Percentiles rank a stretch among this genome's conserved stretches.
phyloP scores from a whole-genome alignment of 768 basidiomycete genomes.

The Trichaptum fuscoviolaceum region DNA sequence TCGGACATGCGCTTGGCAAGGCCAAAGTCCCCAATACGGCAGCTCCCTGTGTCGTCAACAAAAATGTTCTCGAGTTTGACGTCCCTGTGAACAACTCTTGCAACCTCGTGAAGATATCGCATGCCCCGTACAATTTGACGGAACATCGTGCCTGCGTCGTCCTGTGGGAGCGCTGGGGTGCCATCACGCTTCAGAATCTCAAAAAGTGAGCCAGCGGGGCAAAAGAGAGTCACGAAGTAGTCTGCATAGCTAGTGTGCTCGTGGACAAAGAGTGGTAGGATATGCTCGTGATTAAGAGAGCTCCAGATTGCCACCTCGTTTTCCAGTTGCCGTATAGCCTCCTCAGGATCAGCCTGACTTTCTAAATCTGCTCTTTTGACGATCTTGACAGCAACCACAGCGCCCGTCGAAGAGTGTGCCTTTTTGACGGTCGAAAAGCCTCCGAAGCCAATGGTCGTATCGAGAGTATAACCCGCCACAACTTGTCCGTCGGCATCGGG shows the following conservation, averaged over 20 bases:
- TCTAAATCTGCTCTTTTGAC: conserved; percentile 54
- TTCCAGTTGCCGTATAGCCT: conserved; percentile 51
- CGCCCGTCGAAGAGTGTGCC: conserved; percentile 55
- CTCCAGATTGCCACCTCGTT: conserved; percentile 73
- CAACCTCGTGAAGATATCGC: conserved; percentile 76
- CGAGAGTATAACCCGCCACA: conserved; percentile 71
- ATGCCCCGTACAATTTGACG: conserved; percentile 80
- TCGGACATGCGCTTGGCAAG: conserved; percentile 65
- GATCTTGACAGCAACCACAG: conserved; percentile 79
- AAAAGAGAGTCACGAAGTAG: conserved; percentile 79
- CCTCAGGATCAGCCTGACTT: conserved; percentile 43
- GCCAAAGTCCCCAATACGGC: conserved; percentile 83
- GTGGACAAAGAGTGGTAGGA: conserved; percentile 74
- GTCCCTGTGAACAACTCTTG: conserved; percentile 83
- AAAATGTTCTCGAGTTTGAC: conserved; percentile 97
- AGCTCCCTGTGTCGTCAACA: conserved; percentile 83
- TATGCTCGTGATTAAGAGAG: conserved; percentile 75
- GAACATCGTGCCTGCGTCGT: conserved; percentile 82
- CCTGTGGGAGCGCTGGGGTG: conserved; percentile 60
- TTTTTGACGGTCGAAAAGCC: conserved; percentile 77
- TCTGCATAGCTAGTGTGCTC: conserved; percentile 57
- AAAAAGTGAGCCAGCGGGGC: conserved; percentile 80
- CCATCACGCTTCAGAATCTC: conserved; percentile 76
- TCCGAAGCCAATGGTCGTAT: conserved; percentile 70
- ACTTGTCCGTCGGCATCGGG: conserved; percentile 65